Evolutionary conservation across 106 monocot genomes (phyloP).

Genomic region (Xerophyta viscosa): DNA sequence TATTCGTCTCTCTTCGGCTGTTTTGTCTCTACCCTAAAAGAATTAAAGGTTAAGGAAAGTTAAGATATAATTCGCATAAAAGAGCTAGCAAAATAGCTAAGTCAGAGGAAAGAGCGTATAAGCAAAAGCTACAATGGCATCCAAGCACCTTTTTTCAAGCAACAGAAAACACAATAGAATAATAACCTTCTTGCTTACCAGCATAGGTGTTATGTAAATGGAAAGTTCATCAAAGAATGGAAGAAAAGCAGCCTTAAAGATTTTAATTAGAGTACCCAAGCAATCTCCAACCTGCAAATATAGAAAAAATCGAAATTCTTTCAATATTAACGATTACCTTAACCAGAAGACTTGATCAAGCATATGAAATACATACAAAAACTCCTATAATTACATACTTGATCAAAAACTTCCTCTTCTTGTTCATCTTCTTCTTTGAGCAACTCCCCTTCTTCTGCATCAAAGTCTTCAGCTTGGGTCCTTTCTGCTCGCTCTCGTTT

Average conservation of each 20-base stretch:
- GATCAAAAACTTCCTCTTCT: conserved; percentile 92
- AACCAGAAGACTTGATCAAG: too few species aligned
- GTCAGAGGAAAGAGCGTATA: too few species aligned
- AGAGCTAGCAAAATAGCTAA: too few species aligned
- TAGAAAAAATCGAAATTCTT: neutral
- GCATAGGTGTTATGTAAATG: conserved; percentile 83
- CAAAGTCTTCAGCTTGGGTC: conserved; percentile 81
- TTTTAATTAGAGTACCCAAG: conserved; percentile 85
- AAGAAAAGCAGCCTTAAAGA: conserved; percentile 76
- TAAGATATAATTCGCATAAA: too few species aligned
- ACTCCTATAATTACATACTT: conserved; percentile 42
- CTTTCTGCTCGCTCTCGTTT: conserved; percentile 80
- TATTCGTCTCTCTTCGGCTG: conserved; percentile 85
- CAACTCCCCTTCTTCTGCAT: conserved; percentile 91
- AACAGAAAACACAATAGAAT: neutral
- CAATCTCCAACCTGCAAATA: conserved; percentile 75
- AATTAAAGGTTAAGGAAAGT: too few species aligned
- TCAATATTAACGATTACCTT: neutral
- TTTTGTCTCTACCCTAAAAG: conserved; percentile 83
- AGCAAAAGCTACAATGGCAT: too few species aligned
- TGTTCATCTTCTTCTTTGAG: conserved; percentile 95
- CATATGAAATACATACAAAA: too few species aligned
- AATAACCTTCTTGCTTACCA: conserved; percentile 40
- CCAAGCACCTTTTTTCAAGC: too few species aligned
- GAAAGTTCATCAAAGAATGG: conserved; percentile 97